phyloP scores from a whole-genome alignment of 2,329 filamentous ascomycete species.

The Ceratocystis alfenasii region DNA sequence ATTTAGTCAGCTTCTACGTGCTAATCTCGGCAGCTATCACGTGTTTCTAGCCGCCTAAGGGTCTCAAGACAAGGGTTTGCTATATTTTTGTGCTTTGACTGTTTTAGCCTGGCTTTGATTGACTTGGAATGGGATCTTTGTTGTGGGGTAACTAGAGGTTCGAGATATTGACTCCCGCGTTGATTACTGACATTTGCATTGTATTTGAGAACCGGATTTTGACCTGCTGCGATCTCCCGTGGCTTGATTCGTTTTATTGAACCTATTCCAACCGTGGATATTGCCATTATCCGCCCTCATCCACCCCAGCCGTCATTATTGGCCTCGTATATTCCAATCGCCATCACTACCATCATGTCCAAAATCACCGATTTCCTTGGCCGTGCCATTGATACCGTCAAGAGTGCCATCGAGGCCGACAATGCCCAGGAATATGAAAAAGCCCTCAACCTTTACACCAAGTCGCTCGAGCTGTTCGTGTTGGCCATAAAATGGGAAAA shows the following conservation, averaged over 20 bases:
- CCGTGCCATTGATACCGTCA: constrained; percentile 90
- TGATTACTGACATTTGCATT: constrained; percentile 1
- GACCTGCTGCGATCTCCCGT: background rate
- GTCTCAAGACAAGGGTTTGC: background rate
- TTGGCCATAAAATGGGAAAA: constrained; percentile 99
- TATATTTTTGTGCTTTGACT: background rate
- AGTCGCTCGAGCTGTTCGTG: constrained; percentile 95
- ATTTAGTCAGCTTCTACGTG: background rate
- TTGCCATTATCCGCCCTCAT: background rate
- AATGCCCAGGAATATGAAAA: constrained; percentile 94
- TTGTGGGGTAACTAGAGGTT: constrained; percentile 3
- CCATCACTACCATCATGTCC: constrained; percentile 19
- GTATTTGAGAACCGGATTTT: background rate
- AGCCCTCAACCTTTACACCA: constrained; percentile 92
- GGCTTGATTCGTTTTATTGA: background rate
- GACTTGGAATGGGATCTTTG: background rate
- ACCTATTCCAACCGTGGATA: background rate
- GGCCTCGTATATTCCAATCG: too few relatives aligned
- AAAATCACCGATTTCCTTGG: constrained; percentile 75
- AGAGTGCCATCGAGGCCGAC: constrained; percentile 94
- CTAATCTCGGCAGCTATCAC: background rate
- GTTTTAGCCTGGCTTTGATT: background rate
- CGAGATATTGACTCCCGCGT: background rate
- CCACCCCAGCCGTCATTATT: too few relatives aligned
- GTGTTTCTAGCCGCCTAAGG: background rate